These are phyloP conservation scores for Pseudopithomyces chartarum DNA, from an alignment of 2,329 filamentous ascomycete genomes.

Conservation along the genomic window DNA sequence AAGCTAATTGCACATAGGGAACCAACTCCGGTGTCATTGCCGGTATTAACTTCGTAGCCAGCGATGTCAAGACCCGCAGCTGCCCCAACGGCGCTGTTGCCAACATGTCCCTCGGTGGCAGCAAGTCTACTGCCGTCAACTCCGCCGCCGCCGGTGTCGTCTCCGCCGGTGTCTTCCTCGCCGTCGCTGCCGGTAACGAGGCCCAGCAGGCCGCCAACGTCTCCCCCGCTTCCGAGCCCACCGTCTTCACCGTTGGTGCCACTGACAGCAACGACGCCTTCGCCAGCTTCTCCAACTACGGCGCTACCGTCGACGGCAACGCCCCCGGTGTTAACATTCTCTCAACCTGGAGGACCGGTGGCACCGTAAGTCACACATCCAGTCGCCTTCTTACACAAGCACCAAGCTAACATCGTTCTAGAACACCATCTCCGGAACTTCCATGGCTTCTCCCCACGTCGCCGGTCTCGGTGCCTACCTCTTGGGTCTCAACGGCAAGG, in stretches of 20 bases:
- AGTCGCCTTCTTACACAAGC: neutral
- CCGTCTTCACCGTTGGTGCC: slow-evolving; percentile 48
- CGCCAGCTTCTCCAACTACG: slow-evolving; percentile 49
- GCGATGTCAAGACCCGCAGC: slow-evolving; percentile 39
- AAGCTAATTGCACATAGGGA: slow-evolving; percentile 32
- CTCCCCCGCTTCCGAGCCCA: slow-evolving; percentile 46
- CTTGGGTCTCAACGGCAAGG: slow-evolving; percentile 57
- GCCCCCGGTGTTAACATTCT: slow-evolving; percentile 50
- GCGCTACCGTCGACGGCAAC: slow-evolving; percentile 44
- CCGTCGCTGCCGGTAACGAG: slow-evolving; percentile 49
- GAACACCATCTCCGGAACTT: slow-evolving; percentile 64
- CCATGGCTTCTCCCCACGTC: slow-evolving; percentile 72
- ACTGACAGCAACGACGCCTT: slow-evolving; percentile 43
- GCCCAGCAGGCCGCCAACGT: slow-evolving; percentile 35
- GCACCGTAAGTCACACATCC: slow-evolving; percentile 19
- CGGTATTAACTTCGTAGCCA: slow-evolving; percentile 45
- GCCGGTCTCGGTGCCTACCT: slow-evolving; percentile 74
- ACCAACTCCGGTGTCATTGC: slow-evolving; percentile 47
- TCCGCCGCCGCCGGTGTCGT: slow-evolving; percentile 44
- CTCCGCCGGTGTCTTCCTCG: slow-evolving; percentile 45
- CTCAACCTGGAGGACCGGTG: slow-evolving; percentile 54
- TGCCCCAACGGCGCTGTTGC: slow-evolving; percentile 44
- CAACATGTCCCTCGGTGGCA: slow-evolving; percentile 49
- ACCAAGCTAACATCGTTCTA: slow-evolving; percentile 40
- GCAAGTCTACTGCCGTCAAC: slow-evolving; percentile 44